Evolutionary conservation across 1,284 basidiomycete species (phyloP).

Genomic region (Trametes hirsuta): DNA sequence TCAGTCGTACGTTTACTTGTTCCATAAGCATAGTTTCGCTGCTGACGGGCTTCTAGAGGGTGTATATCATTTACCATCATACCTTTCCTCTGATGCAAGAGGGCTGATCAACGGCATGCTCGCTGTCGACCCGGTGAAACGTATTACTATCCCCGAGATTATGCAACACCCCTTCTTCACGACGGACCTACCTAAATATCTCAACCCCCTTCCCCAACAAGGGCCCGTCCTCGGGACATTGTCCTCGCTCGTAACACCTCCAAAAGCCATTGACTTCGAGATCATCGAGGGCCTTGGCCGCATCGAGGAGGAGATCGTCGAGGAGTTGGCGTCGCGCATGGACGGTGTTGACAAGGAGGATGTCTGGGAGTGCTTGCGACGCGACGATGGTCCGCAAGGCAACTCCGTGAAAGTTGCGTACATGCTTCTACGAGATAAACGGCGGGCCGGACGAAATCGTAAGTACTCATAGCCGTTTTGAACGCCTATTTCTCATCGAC

Average conservation of each 20-base stretch:
- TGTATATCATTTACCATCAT: slow-evolving; percentile 79
- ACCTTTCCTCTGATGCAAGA: slow-evolving; percentile 78
- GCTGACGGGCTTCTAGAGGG: slow-evolving; percentile 59
- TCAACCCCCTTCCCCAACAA: slow-evolving; percentile 83
- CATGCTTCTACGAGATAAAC: slow-evolving; percentile 90
- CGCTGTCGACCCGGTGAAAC: slow-evolving; percentile 89
- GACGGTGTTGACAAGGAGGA: slow-evolving; percentile 80
- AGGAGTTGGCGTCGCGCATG: slow-evolving; percentile 80
- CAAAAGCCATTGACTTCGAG: slow-evolving; percentile 70
- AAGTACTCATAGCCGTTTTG: slow-evolving; percentile 29
- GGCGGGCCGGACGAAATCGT: slow-evolving; percentile 83
- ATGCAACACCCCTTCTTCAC: slow-evolving; percentile 89
- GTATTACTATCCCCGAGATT: slow-evolving; percentile 91
- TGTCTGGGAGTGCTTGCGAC: slow-evolving; percentile 82
- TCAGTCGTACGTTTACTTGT: slow-evolving; percentile 68
- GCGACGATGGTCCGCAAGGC: slow-evolving; percentile 82
- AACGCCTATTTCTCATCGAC: slow-evolving; percentile 21
- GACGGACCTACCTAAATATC: slow-evolving; percentile 83
- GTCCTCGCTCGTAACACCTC: slow-evolving; percentile 67
- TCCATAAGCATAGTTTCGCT: neutral
- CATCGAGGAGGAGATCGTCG: slow-evolving; percentile 89
- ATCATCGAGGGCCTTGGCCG: slow-evolving; percentile 84
- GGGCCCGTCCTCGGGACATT: slow-evolving; percentile 76
- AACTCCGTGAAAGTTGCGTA: slow-evolving; percentile 98
- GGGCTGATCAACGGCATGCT: slow-evolving; percentile 87